Conservation (phyloP, 495 filamentous ascomycete species). For the Acidomyces sp. region DNA sequence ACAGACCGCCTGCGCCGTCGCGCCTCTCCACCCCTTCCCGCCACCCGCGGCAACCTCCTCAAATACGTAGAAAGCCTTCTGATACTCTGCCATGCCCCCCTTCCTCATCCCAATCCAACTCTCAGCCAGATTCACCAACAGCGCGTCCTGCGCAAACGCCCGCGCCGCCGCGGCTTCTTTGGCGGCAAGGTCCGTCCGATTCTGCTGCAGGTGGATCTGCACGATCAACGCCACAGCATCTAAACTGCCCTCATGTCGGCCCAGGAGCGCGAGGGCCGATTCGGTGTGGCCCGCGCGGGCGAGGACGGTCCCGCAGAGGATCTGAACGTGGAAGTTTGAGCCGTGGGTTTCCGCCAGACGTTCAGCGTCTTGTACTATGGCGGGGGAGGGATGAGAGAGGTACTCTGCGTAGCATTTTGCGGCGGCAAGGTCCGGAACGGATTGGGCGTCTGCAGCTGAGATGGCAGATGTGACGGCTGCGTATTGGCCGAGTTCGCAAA, state of each 20-base stretch:
- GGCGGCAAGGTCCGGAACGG: slow-evolving; percentile 60
- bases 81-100: slow-evolving; percentile 94
- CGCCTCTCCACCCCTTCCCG: slow-evolving; percentile 46
- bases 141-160: slow-evolving; percentile 88
- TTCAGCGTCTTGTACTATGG: slow-evolving; percentile 49
- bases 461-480: slow-evolving; percentile 57
- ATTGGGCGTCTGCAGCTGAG: slow-evolving; percentile 46
- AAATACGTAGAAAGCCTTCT: slow-evolving; percentile 94
- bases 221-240: slow-evolving; percentile 47
- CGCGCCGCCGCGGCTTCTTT: slow-evolving; percentile 84
- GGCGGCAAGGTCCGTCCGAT: slow-evolving; percentile 74
- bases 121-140: slow-evolving; percentile 88
- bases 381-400: slow-evolving; percentile 41
- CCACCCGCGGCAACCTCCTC: slow-evolving; percentile 83
- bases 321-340: slow-evolving; percentile 64
- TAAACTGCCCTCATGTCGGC: slow-evolving; percentile 66
- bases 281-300: slow-evolving; percentile 64
- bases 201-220: slow-evolving; percentile 84
- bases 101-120: slow-evolving; percentile 84
- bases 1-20: slow-evolving; percentile 78
- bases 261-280: slow-evolving; percentile 65
- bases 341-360: slow-evolving; percentile 47
- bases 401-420: slow-evolving; percentile 66
- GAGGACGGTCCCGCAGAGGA: slow-evolving; percentile 65
- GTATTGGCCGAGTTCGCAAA: slow-evolving; percentile 65